Base-by-base conservation (phyloP, 176 grass and related monocot species). In the Musa troglodytarum region DNA sequence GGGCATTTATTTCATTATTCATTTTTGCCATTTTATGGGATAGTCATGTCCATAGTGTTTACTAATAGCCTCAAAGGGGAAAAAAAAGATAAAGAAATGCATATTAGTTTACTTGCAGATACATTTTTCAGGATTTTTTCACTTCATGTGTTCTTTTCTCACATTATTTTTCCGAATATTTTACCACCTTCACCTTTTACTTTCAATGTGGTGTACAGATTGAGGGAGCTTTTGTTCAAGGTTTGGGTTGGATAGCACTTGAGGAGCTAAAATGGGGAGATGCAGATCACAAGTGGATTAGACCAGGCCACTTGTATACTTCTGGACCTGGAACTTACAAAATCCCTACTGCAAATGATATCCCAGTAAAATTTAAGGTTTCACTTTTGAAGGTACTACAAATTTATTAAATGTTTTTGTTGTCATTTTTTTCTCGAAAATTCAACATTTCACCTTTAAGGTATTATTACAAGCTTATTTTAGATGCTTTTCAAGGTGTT, bases 231-330 rank as follows among this genome's bases (percentile, higher is more conserved):
- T 98, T 98, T 74, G 74, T 98, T 49, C 94, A 98, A 89, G 94
- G 94, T 57, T 79, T 98, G 85, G 94, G 94, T 61, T 98, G 94
- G 94, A 78, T 81, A 76, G 94, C 88, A 70, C 69, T 98, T 63
- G 94, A 98, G 79, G 94, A 98, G 80, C 80, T 98, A 50, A 98
- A 98, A 89, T 98, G 94, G 94, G 94, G 94, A 13, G 94, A 98
- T 86, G 66, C 83, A 57, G 78, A 79, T 82, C 94, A 98, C 73
- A 91, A 89, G 73, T 98, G 94, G 94, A 93, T 98, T 59, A 83
- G 78, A 74, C 90, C 94, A 50, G 94, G 94, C 25, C 78, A 91
- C 75, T 87, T 98, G 59, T 93, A 87, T 63, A 98, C 94, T 55
- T 87, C 79, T 75, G 94, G 94, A 49, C 94, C 94, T 63, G 94